Evolutionary conservation across 129 eudicot genomes (phyloP), one percentile per base, ranked within the genome.

Genomic region (Flaveria sonorensis): DNA sequence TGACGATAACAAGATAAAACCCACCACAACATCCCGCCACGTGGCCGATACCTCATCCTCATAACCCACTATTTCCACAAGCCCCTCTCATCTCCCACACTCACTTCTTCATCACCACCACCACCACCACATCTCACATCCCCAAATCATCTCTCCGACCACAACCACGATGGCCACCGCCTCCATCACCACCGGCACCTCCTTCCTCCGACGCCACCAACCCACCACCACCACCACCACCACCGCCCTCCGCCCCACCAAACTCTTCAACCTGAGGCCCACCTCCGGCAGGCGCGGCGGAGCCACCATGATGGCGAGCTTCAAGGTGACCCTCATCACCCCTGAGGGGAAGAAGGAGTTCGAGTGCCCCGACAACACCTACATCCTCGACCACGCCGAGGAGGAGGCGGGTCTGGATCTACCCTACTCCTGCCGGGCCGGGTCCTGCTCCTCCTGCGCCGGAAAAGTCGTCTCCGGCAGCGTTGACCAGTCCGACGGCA

Each of bases 391-490:
- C 84, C 81, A 81, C 4, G 87, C 87, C 2, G 2, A 4, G n/a
- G 98, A 89, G 71, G 96, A 86, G 56, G 16, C 0, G 0, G 93
- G 92, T 4, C 0, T 67, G 3, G 96, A 88, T 20, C 80, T 92
- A 60, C 98, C 96, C 0, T 88, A 72, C 88, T 92, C 98, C 4
- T 92, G 98, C 87, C 76, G 96, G 68, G 92, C 95, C 0, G 98
- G 98, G 1, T 77, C 98, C 0, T 92, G 98, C 86, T 90, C 96
- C 11, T 81, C 96, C 7, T 92, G 98, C 61, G 89, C 80, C 42
- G 98, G 96, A 0, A 92, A 90, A 51, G 74, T 92, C 1, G 39
- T 81, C 3, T 12, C 81, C 14, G 98, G 96, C 2, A 43, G 3
- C 3, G 82, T 92, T 12, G 98, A 90, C 75, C 96, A 90, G 81